Conservation (phyloP, 2,329 filamentous ascomycete species). For the Hypoxylon sp. region DNA sequence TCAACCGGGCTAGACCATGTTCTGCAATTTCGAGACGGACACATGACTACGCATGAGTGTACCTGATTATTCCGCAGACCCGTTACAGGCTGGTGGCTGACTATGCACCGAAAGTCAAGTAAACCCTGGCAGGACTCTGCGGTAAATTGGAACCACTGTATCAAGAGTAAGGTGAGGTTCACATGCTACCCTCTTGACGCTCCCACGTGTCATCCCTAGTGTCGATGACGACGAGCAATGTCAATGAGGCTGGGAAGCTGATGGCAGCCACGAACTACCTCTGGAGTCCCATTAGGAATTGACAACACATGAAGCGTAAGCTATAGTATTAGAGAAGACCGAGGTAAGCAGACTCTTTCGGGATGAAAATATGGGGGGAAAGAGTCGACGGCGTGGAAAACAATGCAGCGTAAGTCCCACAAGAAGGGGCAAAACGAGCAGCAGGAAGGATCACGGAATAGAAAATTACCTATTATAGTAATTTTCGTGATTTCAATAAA, state of each 20-base stretch:
- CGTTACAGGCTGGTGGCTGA: not conserved
- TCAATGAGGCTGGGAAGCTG: not conserved
- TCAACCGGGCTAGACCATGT: not conserved
- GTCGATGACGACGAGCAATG: not conserved
- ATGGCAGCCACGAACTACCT: not conserved
- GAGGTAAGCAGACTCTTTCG: not conserved
- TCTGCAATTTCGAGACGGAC: not conserved
- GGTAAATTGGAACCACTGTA: not conserved
- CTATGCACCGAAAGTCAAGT: not conserved
- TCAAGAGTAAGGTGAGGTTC: not conserved
- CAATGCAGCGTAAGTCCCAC: not conserved
- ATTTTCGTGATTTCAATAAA: not conserved
- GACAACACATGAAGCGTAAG: constrained; percentile 2
- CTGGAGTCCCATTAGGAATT: not conserved
- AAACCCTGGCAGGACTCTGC: not conserved
- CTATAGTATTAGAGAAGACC: not conserved
- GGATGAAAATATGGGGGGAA: not conserved
- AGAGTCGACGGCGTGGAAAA: not conserved
- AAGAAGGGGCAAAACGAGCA: not conserved
- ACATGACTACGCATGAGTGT: constrained; percentile 5
- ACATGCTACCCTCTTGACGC: not conserved
- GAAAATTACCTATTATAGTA: not conserved
- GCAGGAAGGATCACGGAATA: not conserved
- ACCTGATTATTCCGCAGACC: constrained; percentile 2
- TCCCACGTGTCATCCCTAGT: not conserved